Percentiles rank a stretch among this genome's conserved stretches.
Evolutionary conservation across 441 rosid species (phyloP).

Genomic region (Adansonia gregorii): DNA sequence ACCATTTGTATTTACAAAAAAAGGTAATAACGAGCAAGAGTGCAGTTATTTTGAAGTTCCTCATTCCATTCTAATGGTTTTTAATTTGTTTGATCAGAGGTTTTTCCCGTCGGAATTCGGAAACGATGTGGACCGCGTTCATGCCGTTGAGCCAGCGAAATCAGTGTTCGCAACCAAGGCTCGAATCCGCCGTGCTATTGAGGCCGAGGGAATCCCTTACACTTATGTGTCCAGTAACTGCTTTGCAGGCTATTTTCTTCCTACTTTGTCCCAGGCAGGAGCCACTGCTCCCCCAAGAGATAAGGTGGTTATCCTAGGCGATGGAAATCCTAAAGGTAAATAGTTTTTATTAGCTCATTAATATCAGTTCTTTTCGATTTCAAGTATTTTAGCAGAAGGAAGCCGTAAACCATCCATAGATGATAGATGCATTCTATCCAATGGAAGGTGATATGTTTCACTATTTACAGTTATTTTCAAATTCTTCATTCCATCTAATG

Average conservation of each 20-base stretch:
- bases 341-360: not conserved
- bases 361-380: not conserved
- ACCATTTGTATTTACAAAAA: not conserved
- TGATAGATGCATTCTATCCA: too few species aligned
- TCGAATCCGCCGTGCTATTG: constrained; percentile 50
- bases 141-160: constrained; percentile 60
- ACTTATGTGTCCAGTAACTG: constrained; percentile 51
- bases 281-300: constrained; percentile 56
- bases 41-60: not conserved
- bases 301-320: constrained; percentile 49
- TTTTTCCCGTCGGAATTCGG: constrained; percentile 67
- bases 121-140: constrained; percentile 50
- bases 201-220: constrained; percentile 58
- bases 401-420: not conserved
- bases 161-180: constrained; percentile 45
- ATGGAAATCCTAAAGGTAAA: constrained; percentile 60
- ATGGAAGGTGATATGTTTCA: not conserved
- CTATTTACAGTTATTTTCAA: too few species aligned
- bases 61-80: not conserved
- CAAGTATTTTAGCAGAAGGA: not conserved
- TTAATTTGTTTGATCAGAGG: constrained; percentile 37
- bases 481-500: too few species aligned
- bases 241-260: constrained; percentile 51
- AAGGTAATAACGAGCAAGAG: not conserved
- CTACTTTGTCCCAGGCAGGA: constrained; percentile 51